phyloP scores from a whole-genome alignment of 139 green algal species.

The Chlorella vulgaris region DNA sequence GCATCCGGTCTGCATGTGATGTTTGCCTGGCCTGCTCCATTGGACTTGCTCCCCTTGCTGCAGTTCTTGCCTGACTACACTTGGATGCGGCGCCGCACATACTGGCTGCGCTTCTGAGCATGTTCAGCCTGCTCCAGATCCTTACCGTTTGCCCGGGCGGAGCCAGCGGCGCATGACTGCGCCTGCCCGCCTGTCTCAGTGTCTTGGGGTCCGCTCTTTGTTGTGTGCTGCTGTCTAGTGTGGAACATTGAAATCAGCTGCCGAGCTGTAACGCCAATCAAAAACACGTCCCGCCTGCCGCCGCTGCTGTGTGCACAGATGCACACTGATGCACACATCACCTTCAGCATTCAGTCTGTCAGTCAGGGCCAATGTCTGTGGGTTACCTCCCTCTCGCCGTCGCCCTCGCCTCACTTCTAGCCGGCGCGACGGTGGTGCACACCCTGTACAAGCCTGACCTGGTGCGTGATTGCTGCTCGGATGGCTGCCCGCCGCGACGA shows the following conservation, averaged over 20 bases:
- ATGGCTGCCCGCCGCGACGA: too few relatives aligned
- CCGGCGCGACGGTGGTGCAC: conserved; percentile 83
- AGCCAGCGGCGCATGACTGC: conserved; percentile 6
- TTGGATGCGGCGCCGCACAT: conserved; percentile 92
- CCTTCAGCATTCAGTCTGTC: too few relatives aligned
- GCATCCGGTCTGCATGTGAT: too few relatives aligned
- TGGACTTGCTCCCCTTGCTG: too few relatives aligned
- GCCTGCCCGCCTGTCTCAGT: neutral
- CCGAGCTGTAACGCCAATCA: too few relatives aligned
- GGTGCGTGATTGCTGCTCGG: conserved; percentile 36
- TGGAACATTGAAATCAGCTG: too few relatives aligned
- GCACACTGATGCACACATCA: neutral
- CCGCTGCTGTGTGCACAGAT: neutral
- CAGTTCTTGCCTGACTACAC: conserved; percentile 94
- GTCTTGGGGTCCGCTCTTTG: too few relatives aligned
- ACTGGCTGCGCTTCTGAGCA: conserved; percentile 92
- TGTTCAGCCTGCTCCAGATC: neutral
- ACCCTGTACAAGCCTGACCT: conserved; percentile 85
- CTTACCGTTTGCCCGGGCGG: neutral
- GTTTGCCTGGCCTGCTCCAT: too few relatives aligned
- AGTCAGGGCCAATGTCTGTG: conserved; percentile 60
- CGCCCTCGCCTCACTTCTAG: conserved; percentile 75
- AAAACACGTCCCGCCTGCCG: too few relatives aligned
- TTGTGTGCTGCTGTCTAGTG: neutral
- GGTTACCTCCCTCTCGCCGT: too few relatives aligned